Percentiles rank a stretch among this genome's conserved stretches.
phyloP scores from a whole-genome alignment of 805 yeast genomes.

The Candida andamanensis region DNA sequence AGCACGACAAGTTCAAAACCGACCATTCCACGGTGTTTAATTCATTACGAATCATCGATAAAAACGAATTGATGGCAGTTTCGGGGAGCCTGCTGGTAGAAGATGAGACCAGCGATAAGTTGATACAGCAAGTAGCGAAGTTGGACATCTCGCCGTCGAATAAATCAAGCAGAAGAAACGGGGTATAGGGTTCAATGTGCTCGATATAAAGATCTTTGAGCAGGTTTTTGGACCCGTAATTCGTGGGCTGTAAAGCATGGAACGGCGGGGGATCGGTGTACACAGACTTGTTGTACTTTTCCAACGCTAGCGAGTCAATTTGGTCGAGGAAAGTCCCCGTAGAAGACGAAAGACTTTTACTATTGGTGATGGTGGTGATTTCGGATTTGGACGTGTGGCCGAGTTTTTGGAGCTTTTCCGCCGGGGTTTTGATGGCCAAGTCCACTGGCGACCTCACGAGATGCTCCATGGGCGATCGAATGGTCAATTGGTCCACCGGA shows the following conservation, averaged over 20 bases:
- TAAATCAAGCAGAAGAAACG: conserved; percentile 12
- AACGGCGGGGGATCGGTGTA: background rate
- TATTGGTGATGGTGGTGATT: too few relatives aligned
- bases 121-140: conserved; percentile 16
- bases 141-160: conserved; percentile 10
- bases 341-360: conserved; percentile 8
- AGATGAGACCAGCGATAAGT: conserved; percentile 13
- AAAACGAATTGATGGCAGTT: conserved; percentile 7
- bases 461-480: too few relatives aligned
- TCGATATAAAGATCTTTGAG: conserved; percentile 8
- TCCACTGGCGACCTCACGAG: too few relatives aligned
- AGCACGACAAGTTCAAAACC: conserved; percentile 11
- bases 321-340: conserved; percentile 15
- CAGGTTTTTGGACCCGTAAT: conserved; percentile 1
- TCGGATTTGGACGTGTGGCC: too few relatives aligned
- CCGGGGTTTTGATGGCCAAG: too few relatives aligned
- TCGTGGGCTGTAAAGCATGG: background rate
- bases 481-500: too few relatives aligned
- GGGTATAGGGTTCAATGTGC: conserved; percentile 15
- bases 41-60: conserved; percentile 5
- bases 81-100: conserved; percentile 8
- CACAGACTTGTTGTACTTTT: conserved; percentile 8
- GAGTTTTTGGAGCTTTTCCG: too few relatives aligned
- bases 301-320: conserved; percentile 8
- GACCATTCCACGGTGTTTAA: conserved; percentile 12